Percentiles rank a stretch among this genome's conserved stretches.
phyloP scores from a whole-genome alignment of 495 filamentous ascomycete species.

The Penicillium coffeae region DNA sequence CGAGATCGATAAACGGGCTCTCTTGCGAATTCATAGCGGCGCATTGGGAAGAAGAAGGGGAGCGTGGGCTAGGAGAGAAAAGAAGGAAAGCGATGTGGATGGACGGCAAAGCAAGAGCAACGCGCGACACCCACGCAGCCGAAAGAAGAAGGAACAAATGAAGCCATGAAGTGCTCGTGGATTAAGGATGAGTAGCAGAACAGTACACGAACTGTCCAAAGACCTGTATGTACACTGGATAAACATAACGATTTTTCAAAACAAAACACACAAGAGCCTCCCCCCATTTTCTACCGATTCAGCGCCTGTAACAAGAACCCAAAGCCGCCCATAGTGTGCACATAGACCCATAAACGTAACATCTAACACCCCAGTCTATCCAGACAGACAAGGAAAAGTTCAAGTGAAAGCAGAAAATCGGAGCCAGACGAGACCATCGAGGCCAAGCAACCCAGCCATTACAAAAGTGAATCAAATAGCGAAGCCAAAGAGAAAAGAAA shows the following conservation, averaged over 20 bases:
- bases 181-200: conserved; percentile 8
- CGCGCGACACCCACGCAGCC: neutral
- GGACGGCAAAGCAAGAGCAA: conserved; percentile 8
- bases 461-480: conserved; percentile 4
- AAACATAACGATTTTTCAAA: conserved; percentile 12
- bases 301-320: conserved; percentile 21
- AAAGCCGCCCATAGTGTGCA: conserved; percentile 15
- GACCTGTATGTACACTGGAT: conserved; percentile 24
- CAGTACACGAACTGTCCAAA: conserved; percentile 10
- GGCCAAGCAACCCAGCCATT: conserved; percentile 4
- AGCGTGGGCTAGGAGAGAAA: conserved; percentile 5
- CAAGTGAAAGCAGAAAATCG: conserved; percentile 9
- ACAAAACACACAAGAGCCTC: conserved; percentile 10
- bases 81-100: conserved; percentile 1
- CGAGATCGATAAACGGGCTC: conserved; percentile 25
- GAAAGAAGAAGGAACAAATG: neutral
- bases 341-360: conserved; percentile 15
- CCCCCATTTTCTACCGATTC: conserved; percentile 21
- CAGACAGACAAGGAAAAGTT: conserved; percentile 21
- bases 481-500: conserved; percentile 10
- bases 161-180: neutral
- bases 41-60: neutral
- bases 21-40: conserved; percentile 10
- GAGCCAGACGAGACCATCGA: conserved; percentile 20
- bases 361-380: conserved; percentile 29